Evolutionary conservation across 2,329 filamentous ascomycete species (phyloP).

Genomic region (Catunica adiposa): DNA sequence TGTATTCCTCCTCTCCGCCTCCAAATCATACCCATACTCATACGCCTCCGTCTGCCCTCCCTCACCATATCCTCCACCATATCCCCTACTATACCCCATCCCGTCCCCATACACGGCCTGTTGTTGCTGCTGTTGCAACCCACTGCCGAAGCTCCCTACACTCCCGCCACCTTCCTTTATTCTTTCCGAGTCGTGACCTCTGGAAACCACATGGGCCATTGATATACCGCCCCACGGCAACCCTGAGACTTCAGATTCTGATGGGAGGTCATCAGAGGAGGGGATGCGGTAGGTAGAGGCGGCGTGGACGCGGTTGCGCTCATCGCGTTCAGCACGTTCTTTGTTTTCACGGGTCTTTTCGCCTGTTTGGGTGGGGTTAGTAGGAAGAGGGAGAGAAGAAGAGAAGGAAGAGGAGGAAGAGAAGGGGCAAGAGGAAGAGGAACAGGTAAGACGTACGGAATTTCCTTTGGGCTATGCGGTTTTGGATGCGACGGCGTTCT

Average conservation of each 20-base stretch:
- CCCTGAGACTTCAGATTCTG: conserved; percentile 39
- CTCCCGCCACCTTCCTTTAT: conserved; percentile 24
- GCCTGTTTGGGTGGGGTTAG: conserved; percentile 28
- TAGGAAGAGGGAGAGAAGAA: neutral
- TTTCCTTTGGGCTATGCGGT: conserved; percentile 58
- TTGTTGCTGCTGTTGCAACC: neutral
- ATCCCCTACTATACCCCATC: neutral
- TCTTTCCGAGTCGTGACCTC: conserved; percentile 31
- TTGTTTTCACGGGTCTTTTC: conserved; percentile 53
- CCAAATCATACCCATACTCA: neutral
- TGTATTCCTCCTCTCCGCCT: neutral
- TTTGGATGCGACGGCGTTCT: conserved; percentile 58
- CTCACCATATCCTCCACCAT: neutral
- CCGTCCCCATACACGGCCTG: neutral
- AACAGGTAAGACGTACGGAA: conserved; percentile 45
- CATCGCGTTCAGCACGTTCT: conserved; percentile 47
- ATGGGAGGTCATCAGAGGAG: conserved; percentile 36
- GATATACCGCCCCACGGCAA: conserved; percentile 58
- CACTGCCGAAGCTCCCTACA: neutral
- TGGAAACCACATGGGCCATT: conserved; percentile 36
- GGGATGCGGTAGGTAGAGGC: conserved; percentile 48
- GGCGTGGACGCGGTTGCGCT: conserved; percentile 46
- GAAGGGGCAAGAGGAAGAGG: too few relatives aligned
- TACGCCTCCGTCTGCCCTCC: neutral
- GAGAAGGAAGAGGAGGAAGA: neutral